Percentiles rank a stretch among this genome's conserved stretches.
Evolutionary conservation across 1,284 basidiomycete species (phyloP).

Genomic region (Phlebopus sp.): DNA sequence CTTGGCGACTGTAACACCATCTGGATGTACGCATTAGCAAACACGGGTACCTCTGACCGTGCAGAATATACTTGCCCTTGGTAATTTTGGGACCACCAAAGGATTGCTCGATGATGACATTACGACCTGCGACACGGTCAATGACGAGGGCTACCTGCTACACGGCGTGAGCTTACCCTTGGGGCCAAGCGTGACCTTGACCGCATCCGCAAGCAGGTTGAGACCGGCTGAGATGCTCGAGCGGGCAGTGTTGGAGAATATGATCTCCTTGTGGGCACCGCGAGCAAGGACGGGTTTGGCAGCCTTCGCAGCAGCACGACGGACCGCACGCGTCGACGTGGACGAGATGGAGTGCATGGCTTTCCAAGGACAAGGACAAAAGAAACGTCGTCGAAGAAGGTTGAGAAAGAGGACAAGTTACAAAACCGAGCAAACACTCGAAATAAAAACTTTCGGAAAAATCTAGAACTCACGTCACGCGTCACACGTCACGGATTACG

Average conservation of each 20-base stretch:
- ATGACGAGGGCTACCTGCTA: neutral
- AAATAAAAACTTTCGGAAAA: constrained; percentile 23
- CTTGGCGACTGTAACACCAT: constrained; percentile 98
- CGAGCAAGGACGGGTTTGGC: constrained; percentile 47
- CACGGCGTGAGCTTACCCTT: constrained; percentile 61
- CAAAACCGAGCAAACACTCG: constrained; percentile 2
- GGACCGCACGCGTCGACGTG: constrained; percentile 44
- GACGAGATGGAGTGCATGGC: constrained; percentile 29
- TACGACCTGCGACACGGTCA: constrained; percentile 64
- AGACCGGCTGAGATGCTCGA: constrained; percentile 95
- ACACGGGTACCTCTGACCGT: neutral
- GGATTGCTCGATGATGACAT: constrained; percentile 98
- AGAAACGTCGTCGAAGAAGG: neutral
- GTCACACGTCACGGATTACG: constrained; percentile 12
- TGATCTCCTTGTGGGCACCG: constrained; percentile 92
- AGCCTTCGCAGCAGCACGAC: constrained; percentile 49
- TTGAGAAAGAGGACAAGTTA: neutral
- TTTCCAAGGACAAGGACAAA: neutral
- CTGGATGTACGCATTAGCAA: constrained; percentile 37
- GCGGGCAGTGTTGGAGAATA: constrained; percentile 95
- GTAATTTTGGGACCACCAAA: constrained; percentile 98
- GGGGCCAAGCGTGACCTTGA: constrained; percentile 93
- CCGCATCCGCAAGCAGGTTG: constrained; percentile 93
- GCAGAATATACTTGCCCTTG: constrained; percentile 59
- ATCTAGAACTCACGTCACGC: constrained; percentile 22